These are phyloP conservation scores for Albifimbria verrucaria DNA, from an alignment of 2,329 filamentous ascomycete species.

Conservation along the genomic window DNA sequence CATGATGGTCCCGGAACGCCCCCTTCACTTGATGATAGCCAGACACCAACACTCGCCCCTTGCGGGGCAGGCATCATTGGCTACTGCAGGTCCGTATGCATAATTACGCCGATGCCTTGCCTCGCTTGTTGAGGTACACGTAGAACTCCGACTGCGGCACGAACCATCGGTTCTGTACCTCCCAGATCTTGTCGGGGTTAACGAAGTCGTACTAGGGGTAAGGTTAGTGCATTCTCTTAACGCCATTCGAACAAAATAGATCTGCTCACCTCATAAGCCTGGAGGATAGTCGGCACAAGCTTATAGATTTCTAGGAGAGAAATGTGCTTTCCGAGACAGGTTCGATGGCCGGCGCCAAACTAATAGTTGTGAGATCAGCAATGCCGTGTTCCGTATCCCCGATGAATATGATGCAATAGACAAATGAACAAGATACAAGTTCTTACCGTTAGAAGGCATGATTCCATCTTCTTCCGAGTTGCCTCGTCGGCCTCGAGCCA, in stretches of 20 bases:
- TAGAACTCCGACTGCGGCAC: background rate
- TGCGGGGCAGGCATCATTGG: no score
- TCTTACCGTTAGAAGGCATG: slow-evolving; percentile 24
- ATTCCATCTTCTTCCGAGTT: slow-evolving; percentile 22
- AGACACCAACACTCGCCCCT: no score
- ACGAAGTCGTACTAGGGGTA: background rate
- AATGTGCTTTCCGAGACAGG: slow-evolving; percentile 41
- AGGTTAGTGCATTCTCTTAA: background rate
- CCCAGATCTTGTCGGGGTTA: slow-evolving; percentile 1
- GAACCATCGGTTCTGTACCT: slow-evolving; percentile 1
- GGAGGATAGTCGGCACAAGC: background rate
- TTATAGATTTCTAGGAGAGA: slow-evolving; percentile 36
- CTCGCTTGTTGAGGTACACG: background rate
- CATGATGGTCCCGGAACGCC: background rate
- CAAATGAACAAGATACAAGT: no score
- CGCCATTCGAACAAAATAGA: no score
- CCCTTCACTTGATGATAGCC: no score
- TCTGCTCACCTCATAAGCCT: slow-evolving; percentile 1
- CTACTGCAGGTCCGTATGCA: no score
- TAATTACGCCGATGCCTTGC: background rate
- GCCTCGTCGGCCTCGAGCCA: slow-evolving; percentile 31
- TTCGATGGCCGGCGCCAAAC: slow-evolving; percentile 38
- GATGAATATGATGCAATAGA: no score
- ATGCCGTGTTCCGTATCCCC: background rate
- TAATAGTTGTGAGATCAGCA: slow-evolving; percentile 6